These are phyloP conservation scores for Phylloporus sp. DNA, from an alignment of 768 basidiomycete species.

Conservation along the genomic window DNA sequence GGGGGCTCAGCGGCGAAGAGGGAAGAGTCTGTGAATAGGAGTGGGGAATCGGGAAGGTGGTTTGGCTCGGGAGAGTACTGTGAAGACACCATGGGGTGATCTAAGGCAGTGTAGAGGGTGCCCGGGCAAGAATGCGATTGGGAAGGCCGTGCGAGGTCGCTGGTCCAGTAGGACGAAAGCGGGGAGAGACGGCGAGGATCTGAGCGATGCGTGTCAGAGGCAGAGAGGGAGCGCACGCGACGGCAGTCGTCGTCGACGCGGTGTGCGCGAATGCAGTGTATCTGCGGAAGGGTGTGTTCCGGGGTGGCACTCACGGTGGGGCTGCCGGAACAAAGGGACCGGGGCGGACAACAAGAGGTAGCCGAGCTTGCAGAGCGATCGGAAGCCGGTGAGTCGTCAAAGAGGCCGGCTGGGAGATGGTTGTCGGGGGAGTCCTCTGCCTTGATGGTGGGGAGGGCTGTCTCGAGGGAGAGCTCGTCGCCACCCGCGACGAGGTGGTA, in stretches of 20 bases:
- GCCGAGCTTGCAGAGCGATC: conserved; percentile 31
- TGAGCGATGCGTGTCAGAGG: conserved; percentile 25
- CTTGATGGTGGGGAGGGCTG: conserved; percentile 44
- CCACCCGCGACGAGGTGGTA: conserved; percentile 78
- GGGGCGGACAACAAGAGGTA: conserved; percentile 24
- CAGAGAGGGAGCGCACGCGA: conserved; percentile 30
- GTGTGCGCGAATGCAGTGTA: conserved; percentile 18
- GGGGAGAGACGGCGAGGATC: conserved; percentile 34
- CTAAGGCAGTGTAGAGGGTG: conserved; percentile 22
- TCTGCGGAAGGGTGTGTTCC: conserved; percentile 25
- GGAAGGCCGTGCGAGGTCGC: conserved; percentile 23
- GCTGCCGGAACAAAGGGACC: conserved; percentile 20
- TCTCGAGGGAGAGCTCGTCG: conserved; percentile 62
- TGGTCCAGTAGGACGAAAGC: conserved; percentile 28
- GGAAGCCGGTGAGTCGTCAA: conserved; percentile 31
- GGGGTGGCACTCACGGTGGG: conserved; percentile 19
- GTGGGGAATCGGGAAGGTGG: conserved; percentile 30
- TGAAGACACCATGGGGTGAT: conserved; percentile 13
- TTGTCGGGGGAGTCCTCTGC: conserved; percentile 50
- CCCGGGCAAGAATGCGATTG: conserved; percentile 25
- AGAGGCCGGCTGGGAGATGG: conserved; percentile 32
- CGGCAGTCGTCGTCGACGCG: conserved; percentile 28
- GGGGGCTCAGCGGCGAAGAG: conserved; percentile 28
- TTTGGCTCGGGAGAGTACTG: conserved; percentile 24
- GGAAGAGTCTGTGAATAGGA: conserved; percentile 24